A percentile compares a stretch with the other conserved stretches of the same genome.
phyloP scores from a whole-genome alignment of 2,329 filamentous ascomycete species.

The Samsoniella hepiali region DNA sequence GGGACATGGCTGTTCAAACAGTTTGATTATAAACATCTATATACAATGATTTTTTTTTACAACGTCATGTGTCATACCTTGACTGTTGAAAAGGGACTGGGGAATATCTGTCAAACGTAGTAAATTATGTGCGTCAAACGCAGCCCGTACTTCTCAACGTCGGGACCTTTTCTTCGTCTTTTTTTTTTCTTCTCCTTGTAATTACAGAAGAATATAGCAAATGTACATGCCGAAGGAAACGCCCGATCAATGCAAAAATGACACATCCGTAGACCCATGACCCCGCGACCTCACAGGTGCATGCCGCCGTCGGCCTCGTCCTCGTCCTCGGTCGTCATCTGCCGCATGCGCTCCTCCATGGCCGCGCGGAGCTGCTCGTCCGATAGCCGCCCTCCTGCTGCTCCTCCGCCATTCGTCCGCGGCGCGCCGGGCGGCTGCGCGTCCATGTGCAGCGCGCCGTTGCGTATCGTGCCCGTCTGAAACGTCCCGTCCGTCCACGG shows the following conservation, averaged over 20 bases:
- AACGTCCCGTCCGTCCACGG: conserved; percentile 64
- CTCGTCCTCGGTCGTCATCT: conserved; percentile 41
- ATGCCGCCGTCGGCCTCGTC: conserved; percentile 56
- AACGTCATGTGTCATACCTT: too few species aligned
- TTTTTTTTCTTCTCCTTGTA: too few species aligned
- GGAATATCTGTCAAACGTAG: too few species aligned
- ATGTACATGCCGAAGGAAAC: too few species aligned
- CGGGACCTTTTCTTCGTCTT: too few species aligned
- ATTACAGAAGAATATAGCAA: too few species aligned
- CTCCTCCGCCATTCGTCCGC: conserved; percentile 1
- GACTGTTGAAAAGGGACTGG: too few species aligned
- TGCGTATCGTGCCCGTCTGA: conserved; percentile 54
- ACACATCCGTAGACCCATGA: too few species aligned
- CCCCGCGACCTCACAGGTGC: conserved; percentile 48
- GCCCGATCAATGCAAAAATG: too few species aligned
- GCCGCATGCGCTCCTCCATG: conserved; percentile 53
- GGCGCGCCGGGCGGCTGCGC: conserved; percentile 18
- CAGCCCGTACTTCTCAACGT: too few species aligned
- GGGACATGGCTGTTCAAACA: neutral
- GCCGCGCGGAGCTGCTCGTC: conserved; percentile 58
- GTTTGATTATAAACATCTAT: neutral
- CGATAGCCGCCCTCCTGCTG: conserved; percentile 45
- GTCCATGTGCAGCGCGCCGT: conserved; percentile 49
- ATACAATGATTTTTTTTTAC: too few species aligned
- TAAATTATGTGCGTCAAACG: too few species aligned